Evolutionary conservation across 2,329 filamentous ascomycete species (phyloP).

Genomic region (Westerdykella aurantiaca): DNA sequence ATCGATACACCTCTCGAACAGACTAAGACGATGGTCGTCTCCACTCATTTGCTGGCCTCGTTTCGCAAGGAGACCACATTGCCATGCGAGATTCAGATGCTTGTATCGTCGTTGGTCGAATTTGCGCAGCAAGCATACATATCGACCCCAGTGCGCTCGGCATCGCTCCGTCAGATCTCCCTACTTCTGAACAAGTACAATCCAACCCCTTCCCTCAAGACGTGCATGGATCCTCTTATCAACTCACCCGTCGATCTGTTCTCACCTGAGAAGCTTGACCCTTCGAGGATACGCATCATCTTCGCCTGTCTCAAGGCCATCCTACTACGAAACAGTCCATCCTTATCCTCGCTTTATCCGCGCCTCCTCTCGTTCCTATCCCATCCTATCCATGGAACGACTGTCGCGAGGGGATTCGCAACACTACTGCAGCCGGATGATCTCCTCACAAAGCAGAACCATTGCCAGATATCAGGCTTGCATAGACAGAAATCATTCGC

Average conservation of each 20-base stretch:
- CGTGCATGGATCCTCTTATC: constrained; percentile 38
- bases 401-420: constrained; percentile 53
- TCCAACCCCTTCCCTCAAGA: constrained; percentile 35
- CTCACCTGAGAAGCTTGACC: constrained; percentile 25
- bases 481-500: constrained; percentile 60
- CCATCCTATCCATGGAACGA: constrained; percentile 44
- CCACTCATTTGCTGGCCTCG: constrained; percentile 53
- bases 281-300: constrained; percentile 47
- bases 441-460: constrained; percentile 55
- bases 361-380: constrained; percentile 48
- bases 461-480: constrained; percentile 56
- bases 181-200: constrained; percentile 47
- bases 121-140: constrained; percentile 29
- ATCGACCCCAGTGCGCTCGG: constrained; percentile 25
- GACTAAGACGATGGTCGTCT: constrained; percentile 49
- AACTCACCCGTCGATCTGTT: constrained; percentile 27
- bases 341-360: constrained; percentile 39
- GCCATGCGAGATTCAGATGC: constrained; percentile 25
- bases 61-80: constrained; percentile 34
- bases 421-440: constrained; percentile 57
- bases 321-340: constrained; percentile 49
- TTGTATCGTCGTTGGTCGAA: constrained; percentile 35
- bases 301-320: constrained; percentile 60
- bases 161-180: constrained; percentile 41
- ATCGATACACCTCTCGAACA: constrained; percentile 25